Percentiles rank a stretch among this genome's conserved stretches.
These are phyloP conservation scores for Backusella tuberculispora DNA, from an alignment of 192 early-diverging fungal genomes.

Conservation along the genomic window DNA sequence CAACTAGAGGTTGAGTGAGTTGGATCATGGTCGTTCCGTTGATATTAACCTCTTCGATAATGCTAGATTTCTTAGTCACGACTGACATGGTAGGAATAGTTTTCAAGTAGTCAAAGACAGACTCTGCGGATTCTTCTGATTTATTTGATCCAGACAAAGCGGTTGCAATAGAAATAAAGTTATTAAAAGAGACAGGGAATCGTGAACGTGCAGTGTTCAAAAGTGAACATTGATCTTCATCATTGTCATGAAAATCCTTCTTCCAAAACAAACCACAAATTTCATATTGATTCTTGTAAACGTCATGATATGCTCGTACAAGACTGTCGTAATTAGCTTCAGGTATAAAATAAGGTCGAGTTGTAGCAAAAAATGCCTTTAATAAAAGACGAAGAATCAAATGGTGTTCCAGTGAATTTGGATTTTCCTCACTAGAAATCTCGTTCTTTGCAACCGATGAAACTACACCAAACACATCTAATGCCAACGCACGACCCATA, in stretches of 20 bases:
- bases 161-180: constrained; percentile 23
- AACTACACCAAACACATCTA: constrained; percentile 27
- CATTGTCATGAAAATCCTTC: background rate
- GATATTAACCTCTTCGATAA: background rate
- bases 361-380: constrained; percentile 21
- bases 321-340: constrained; percentile 24
- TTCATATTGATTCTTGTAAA: constrained; percentile 22
- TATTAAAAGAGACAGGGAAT: constrained; percentile 30
- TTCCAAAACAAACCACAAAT: constrained; percentile 36
- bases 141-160: constrained; percentile 19
- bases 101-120: constrained; percentile 30
- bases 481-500: constrained; percentile 21
- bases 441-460: constrained; percentile 10
- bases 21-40: constrained; percentile 9
- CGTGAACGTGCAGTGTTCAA: constrained; percentile 26
- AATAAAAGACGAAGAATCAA: background rate
- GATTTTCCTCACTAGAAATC: constrained; percentile 21
- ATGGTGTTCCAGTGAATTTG: constrained; percentile 20
- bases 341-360: constrained; percentile 29
- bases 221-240: constrained; percentile 14
- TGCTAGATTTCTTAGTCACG: constrained; percentile 4
- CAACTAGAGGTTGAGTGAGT: background rate
- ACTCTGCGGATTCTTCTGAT: background rate
- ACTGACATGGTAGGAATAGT: constrained; percentile 15
- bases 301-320: background rate